Evolutionary conservation across 2,329 filamentous ascomycete species (phyloP), one percentile per base, ranked within the genome.

Genomic region (Hymenotorrendiella dingleyae): DNA sequence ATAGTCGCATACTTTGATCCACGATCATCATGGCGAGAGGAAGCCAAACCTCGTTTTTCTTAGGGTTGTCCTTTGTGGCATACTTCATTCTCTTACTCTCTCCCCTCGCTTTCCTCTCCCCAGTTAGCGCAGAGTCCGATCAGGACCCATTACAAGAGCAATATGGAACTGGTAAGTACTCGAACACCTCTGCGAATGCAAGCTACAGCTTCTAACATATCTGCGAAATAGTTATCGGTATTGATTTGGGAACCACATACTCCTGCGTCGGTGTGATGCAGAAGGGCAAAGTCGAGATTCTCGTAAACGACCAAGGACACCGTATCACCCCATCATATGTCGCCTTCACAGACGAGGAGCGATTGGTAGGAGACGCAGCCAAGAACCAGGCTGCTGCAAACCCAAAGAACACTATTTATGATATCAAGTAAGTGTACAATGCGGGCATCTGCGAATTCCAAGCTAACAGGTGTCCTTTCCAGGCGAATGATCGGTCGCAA

Each of bases 251-350:
- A 71, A 95, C 89, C 40, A 95, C 89, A 54, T 82, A 82, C 71
- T 84, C 79, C 61, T 94, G 89, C 70, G 88, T 94, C 60, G 89
- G 86, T 84, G 87, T 94, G 66, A 94, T 94, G 88, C 84, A 90
- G 66, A 86, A 88, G 66, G 89, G 89, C 67, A 93, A 91, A 71
- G 88, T 95, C 58, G 88, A 95, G 64, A 95, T 95, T 72, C 77
- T 95, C 59, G 86, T 87, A 70, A 95, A 95, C 75, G 88, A 95
- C 70, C 89, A 94, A 76, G 88, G 88, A 76, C 89, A 94, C 80
- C 86, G 88, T 74, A 94, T 94, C 58, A 94, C 89, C 59, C 89
- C 89, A 43, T 94, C 88, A 53, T 95, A 93, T 70, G 89, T 95
- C 64, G 89, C 88, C 62, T 95, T 94, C 69, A 97, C 89, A 68